phyloP scores from a whole-genome alignment of 495 filamentous ascomycete species.

The Lentithecium fluviatile region DNA sequence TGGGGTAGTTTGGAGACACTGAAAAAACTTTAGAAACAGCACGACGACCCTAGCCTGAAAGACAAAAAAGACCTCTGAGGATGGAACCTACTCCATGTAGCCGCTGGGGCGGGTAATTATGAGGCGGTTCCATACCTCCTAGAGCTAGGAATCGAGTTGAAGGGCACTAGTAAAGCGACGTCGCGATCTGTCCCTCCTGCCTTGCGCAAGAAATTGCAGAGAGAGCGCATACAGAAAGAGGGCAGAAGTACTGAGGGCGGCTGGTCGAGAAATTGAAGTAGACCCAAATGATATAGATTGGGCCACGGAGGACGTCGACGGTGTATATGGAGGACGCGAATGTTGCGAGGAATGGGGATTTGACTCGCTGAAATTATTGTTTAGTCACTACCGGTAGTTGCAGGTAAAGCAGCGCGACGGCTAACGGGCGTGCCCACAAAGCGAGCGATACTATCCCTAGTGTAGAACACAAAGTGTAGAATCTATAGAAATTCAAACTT shows the following conservation, averaged over 20 bases:
- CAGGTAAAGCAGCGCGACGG: too few species aligned
- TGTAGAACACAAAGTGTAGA: too few species aligned
- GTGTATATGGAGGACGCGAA: not conserved
- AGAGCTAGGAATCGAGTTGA: not conserved
- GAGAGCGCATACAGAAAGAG: not conserved
- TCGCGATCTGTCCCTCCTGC: slow-evolving; percentile 4
- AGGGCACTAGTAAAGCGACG: slow-evolving; percentile 1
- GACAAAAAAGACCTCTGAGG: slow-evolving; percentile 1
- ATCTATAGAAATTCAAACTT: too few species aligned
- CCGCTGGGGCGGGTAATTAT: slow-evolving; percentile 1
- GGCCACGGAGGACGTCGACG: not conserved
- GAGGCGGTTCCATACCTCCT: slow-evolving; percentile 2
- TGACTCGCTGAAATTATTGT: not conserved
- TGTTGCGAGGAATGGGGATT: not conserved
- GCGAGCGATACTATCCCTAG: too few species aligned
- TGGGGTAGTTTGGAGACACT: not conserved
- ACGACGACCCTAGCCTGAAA: not conserved
- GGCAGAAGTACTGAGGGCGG: not conserved
- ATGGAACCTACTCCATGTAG: slow-evolving; percentile 8
- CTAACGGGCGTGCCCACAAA: too few species aligned
- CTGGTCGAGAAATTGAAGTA: not conserved
- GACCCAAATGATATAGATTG: slow-evolving; percentile 1
- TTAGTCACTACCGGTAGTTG: too few species aligned
- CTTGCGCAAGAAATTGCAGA: not conserved
- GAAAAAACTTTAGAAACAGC: not conserved